A percentile compares a stretch with the other conserved stretches of the same genome.
These are phyloP conservation scores for Platismatia glauca DNA, from an alignment of 495 filamentous ascomycete genomes.

Conservation along the genomic window DNA sequence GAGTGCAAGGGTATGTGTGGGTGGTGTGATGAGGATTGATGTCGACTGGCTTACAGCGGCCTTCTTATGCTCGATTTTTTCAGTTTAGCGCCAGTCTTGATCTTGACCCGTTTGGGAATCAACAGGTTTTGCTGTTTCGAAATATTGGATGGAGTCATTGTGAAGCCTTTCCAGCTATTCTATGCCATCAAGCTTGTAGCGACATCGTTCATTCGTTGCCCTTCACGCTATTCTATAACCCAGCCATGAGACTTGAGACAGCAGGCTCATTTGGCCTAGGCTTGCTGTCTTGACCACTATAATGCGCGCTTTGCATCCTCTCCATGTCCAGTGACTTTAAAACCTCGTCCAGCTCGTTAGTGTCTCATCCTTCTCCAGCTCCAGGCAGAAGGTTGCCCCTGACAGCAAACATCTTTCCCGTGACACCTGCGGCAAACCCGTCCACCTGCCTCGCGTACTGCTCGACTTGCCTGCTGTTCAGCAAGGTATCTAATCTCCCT, in stretches of 20 bases:
- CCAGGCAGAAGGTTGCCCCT: slow-evolving; percentile 56
- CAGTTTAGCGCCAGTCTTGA: neutral
- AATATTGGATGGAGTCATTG: neutral
- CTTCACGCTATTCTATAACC: neutral
- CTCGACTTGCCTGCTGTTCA: slow-evolving; percentile 92
- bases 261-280: neutral
- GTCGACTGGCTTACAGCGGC: too few relatives aligned
- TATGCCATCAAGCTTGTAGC: neutral
- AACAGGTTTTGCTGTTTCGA: neutral
- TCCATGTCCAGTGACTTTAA: neutral
- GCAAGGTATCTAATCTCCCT: slow-evolving; percentile 78
- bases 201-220: neutral
- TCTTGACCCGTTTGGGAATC: neutral
- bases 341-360: neutral
- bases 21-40: neutral
- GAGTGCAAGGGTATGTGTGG: neutral
- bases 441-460: slow-evolving; percentile 97
- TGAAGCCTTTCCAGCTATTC: neutral
- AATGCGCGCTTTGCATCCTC: neutral
- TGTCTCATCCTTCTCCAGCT: slow-evolving; percentile 16
- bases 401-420: slow-evolving; percentile 96
- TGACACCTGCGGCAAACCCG: slow-evolving; percentile 85
- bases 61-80: neutral
- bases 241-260: neutral
- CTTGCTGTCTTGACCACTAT: neutral